Conservation (phyloP, 2,329 filamentous ascomycete species). For the Pseudopithomyces maydicus region DNA sequence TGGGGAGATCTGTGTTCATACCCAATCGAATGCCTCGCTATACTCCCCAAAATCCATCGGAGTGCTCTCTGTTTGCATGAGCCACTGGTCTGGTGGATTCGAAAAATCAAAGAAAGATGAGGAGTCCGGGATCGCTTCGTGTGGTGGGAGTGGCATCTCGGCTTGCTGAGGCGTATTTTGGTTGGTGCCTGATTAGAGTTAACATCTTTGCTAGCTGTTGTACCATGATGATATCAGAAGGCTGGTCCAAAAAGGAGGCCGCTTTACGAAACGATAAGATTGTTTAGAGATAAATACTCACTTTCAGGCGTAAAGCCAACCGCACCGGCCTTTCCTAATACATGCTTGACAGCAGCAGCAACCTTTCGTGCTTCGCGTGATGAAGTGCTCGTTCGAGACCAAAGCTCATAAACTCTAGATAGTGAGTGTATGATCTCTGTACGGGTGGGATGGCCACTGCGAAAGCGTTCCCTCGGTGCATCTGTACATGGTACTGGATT, state of each 20-base stretch:
- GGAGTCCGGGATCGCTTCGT: neutral
- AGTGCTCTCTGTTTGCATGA: conserved; percentile 22
- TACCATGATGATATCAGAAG: no score
- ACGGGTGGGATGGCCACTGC: conserved; percentile 26
- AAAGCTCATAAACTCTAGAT: conserved; percentile 27
- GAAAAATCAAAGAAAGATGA: conserved; percentile 23
- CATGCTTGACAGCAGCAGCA: conserved; percentile 31
- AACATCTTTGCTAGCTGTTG: no score
- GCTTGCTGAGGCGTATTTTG: neutral
- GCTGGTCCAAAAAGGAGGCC: no score
- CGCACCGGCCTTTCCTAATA: conserved; percentile 29
- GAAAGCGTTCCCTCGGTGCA: conserved; percentile 19
- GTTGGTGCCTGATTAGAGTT: neutral
- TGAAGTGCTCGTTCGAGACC: conserved; percentile 27
- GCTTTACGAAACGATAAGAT: no score
- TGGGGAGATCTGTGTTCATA: conserved; percentile 7
- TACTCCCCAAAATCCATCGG: conserved; percentile 32
- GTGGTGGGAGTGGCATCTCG: neutral
- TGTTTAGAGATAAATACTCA: neutral
- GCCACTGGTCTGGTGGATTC: neutral
- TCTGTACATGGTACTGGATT: conserved; percentile 15
- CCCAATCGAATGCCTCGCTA: conserved; percentile 32
- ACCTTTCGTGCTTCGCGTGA: conserved; percentile 40
- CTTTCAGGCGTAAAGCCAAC: neutral
- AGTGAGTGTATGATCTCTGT: conserved; percentile 31